phyloP scores from a whole-genome alignment of 176 grass and related monocot species.

The Triticum urartu region DNA sequence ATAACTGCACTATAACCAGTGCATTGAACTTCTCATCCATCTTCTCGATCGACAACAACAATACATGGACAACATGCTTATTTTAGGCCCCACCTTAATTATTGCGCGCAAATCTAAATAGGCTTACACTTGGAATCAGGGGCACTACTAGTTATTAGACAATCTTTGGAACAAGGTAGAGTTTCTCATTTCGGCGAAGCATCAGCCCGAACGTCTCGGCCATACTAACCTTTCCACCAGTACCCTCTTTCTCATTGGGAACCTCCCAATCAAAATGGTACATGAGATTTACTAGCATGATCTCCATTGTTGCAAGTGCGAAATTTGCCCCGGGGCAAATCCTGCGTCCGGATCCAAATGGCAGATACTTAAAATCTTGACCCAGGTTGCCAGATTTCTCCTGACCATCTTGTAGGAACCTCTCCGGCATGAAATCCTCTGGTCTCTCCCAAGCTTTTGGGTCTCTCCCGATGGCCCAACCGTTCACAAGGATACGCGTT shows the following conservation, averaged over 20 bases:
- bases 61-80: background rate
- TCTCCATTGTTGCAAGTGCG: slow-evolving; percentile 26
- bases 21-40: background rate
- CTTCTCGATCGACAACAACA: background rate
- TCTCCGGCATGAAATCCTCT: slow-evolving; percentile 29
- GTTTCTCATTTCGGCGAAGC: slow-evolving; percentile 20
- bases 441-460: slow-evolving; percentile 23
- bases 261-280: slow-evolving; percentile 41
- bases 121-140: background rate
- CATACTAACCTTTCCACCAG: slow-evolving; percentile 18
- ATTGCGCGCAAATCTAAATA: no score
- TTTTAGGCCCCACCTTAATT: background rate
- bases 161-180: background rate
- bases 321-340: slow-evolving; percentile 38
- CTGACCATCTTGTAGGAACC: slow-evolving; percentile 12
- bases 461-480: slow-evolving; percentile 38
- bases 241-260: background rate
- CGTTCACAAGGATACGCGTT: slow-evolving; percentile 34
- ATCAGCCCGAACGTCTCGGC: slow-evolving; percentile 18
- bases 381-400: slow-evolving; percentile 8
- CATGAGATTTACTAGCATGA: slow-evolving; percentile 29
- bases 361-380: slow-evolving; percentile 19
- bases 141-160: background rate
- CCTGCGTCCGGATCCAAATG: slow-evolving; percentile 29
- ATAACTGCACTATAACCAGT: background rate